Base-by-base conservation (phyloP, 148 eudicot genomes). In the Agrostemma githago region DNA sequence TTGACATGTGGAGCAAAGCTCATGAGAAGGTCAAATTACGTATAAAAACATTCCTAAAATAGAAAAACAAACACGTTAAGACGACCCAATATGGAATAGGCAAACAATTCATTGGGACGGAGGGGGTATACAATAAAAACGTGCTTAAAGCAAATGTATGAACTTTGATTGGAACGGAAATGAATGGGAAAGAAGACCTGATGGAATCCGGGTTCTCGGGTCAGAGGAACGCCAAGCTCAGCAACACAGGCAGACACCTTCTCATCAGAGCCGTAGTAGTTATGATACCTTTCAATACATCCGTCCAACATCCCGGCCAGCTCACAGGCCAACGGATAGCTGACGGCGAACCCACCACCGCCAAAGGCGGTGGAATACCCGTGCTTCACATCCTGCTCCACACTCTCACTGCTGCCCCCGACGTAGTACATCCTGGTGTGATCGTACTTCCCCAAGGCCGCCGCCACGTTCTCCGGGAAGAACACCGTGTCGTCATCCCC, bases 401-500 rank as follows among this genome's bases (percentile, higher is more conserved):
- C 96, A 57, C 98, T 94, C 83, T 94, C 98, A 12, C 93, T 88
- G 26, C 73, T 75, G 3, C 85, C 89, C 1, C 98, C 98, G 0
- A 94, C 66, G 46, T 91, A 94, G 56, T 79, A 84, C 98, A 94
- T 85, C 74, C 72, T 59, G 11, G 83, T 76, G 79, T 92, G 86
- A 78, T 94, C 97, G 71, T 94, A 92, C 57, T 68, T 87, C 40
- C 78, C 64, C 26, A 94, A 73, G 60, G 92, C 97, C 44, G 82
- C 42, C 61, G 85, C 96, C 15, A 95, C 68, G 42, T 95, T 95
- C 2, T 87, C 85, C 0, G 80, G 34, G 44, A 92, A 92, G 11
- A 92, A 92, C 72, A 95, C 93, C 20, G 98, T 95, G 56, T 95
- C 98, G 54, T 95, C 98, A 65, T 95, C 98, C 0, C 98, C 98